These are phyloP conservation scores for Claviceps citrina DNA, from an alignment of 2,329 filamentous ascomycete genomes.

Conservation along the genomic window DNA sequence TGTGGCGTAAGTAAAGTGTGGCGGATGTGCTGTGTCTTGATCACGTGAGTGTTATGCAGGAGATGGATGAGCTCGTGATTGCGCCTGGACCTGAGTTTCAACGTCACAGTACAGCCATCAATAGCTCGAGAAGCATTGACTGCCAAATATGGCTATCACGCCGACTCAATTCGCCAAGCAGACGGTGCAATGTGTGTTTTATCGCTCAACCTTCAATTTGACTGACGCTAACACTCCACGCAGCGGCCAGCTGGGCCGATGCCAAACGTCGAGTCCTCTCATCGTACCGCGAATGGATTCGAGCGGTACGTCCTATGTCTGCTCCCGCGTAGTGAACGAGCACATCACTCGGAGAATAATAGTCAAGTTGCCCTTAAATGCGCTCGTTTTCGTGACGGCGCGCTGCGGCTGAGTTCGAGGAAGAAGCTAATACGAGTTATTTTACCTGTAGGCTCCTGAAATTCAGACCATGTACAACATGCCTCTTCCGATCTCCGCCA, in stretches of 20 bases:
- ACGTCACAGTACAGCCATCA: conserved; percentile 16
- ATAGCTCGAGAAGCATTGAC: conserved; percentile 20
- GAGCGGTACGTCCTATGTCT: conserved; percentile 56
- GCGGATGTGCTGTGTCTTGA: conserved; percentile 7
- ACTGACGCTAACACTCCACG: conserved; percentile 20
- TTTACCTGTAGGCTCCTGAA: conserved; percentile 59
- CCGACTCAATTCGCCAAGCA: conserved; percentile 80
- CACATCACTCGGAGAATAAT: neutral
- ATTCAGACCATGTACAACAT: conserved; percentile 96
- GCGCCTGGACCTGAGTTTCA: conserved; percentile 8
- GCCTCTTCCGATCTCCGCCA: conserved; percentile 68
- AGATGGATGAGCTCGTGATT: conserved; percentile 1
- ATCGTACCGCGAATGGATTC: conserved; percentile 89
- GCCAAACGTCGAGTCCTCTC: conserved; percentile 74
- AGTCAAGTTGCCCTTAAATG: neutral
- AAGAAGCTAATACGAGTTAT: conserved; percentile 3
- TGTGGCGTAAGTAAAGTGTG: conserved; percentile 8
- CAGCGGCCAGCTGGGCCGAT: conserved; percentile 80
- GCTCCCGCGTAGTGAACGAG: neutral
- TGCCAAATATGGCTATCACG: conserved; percentile 65
- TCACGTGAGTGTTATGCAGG: conserved; percentile 16
- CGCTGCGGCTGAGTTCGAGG: neutral
- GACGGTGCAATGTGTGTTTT: conserved; percentile 59
- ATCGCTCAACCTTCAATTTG: neutral
- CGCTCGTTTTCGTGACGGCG: no score